Conservation (phyloP, 345 rosid genomes). For the Corymbia maculata region DNA sequence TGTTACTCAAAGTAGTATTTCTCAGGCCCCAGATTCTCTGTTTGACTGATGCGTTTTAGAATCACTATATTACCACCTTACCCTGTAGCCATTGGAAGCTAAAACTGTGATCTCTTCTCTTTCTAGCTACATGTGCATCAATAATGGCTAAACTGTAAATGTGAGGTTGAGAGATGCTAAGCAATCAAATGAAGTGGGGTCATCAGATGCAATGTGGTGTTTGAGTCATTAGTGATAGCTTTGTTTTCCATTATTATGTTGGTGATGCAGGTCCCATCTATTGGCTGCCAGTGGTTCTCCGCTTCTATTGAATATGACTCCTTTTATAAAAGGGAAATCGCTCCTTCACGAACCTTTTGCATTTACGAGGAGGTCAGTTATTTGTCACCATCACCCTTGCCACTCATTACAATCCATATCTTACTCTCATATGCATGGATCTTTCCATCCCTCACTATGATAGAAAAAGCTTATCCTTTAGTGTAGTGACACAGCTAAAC, state of each 20-base stretch:
- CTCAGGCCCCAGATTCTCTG: not conserved
- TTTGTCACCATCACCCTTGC: not conserved
- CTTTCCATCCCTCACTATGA: not conserved
- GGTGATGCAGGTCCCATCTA: constrained; percentile 41
- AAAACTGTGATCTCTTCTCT: not conserved
- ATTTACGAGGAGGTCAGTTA: constrained; percentile 64
- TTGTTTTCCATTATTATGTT: not conserved
- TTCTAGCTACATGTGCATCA: not conserved
- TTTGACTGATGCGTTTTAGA: not conserved
- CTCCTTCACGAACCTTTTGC: constrained; percentile 77
- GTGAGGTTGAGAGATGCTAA: not conserved
- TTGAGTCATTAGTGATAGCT: not conserved
- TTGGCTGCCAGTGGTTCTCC: constrained; percentile 85
- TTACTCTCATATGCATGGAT: not conserved
- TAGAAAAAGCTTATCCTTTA: not conserved
- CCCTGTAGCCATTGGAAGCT: not conserved
- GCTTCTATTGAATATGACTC: constrained; percentile 30
- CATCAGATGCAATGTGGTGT: not conserved
- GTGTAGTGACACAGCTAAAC: not conserved
- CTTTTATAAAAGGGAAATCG: constrained; percentile 40
- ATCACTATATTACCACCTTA: not conserved
- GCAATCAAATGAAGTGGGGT: not conserved
- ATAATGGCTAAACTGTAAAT: not conserved
- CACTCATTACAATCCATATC: not conserved
- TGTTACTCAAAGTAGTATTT: not conserved